Evolutionary conservation across 768 basidiomycete species (phyloP), one percentile per base, ranked within the genome.

Genomic region (Tricholoma sp.): DNA sequence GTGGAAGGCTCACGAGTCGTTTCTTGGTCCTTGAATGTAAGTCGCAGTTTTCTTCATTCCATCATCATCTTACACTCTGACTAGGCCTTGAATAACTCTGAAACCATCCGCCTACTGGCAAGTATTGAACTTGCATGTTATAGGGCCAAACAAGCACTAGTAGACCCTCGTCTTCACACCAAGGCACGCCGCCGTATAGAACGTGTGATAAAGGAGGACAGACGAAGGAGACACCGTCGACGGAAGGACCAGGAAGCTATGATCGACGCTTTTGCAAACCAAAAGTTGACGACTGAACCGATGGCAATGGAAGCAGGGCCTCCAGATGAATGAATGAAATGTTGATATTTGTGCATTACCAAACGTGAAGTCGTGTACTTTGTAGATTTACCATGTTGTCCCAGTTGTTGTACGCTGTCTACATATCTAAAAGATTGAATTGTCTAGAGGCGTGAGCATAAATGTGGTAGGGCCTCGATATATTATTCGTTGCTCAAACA

Each of bases 81-180:
- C 2, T 60, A 93, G 90, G 89, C 91, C 1, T 70, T 90, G 60
- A 93, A 90, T 66, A 86, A 88, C 64, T 83, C 89, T 7, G 90
- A 93, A 66, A 92, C 91, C 0, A 79, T 93, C 32, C 85, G 88
- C 43, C 74, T 93, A 50, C 77, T 92, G 41, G 89, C 90, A 6
- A 88, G 86, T 72, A 89, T 93, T 60, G 91, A 93, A 66, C 82
- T 92, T 34, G 89, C 91, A 3, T 91, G 88, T 69, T 89, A 91
- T 68, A 81, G 80, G 63, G 89, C 85, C 74, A 87, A 83, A 65
- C 79, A 85, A 62, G 82, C 84, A 3, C 67, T 89, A 14, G 67
- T 79, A 50, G 88, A 91, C 70, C 85, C 89, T n/a, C 79, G 83
- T 31, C 69, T 75, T 43, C 86, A 88, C 63, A 72, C 71, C 64